Base-by-base conservation (phyloP, 495 filamentous ascomycete genomes). In the Mycothermus thermophilus region DNA sequence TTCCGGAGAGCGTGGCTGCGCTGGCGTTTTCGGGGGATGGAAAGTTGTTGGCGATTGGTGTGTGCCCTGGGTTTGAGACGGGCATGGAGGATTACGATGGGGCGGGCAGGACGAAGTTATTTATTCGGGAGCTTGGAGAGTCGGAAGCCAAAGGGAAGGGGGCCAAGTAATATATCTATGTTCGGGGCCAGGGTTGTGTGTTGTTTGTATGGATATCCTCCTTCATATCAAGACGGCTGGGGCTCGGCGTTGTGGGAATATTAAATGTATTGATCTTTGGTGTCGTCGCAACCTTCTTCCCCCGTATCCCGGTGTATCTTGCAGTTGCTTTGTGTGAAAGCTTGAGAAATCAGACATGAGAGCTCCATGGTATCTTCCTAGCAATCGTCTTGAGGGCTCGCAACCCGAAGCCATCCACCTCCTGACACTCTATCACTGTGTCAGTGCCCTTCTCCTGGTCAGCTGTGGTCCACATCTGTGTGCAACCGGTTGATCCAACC, bases 31-130 rank as follows among this genome's bases (percentile, higher is more conserved):
- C 74, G 30, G 58, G 59, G 8, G 77, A 93, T 50, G 90, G 90
- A 9, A 81, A 75, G 52, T 81, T 79, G 40, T 59, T 97, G 22
- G 90, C 83, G 14, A 69, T 95, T 35, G 90, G 69, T 11, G 70
- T 83, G 20, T 90, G 84, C 48, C 85, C 84, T 0, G 85, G 88
- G 1, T 95, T 94, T 52, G 90, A 95, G 64, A 82, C 87, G 44
- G 88, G 84, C 1, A 79, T 79, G 58, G 80, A 90, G 31, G 77
- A 83, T 13, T 75, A 78, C 38, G 64, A 42, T 40, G 67, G 77
- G 11, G 75, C 77, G 41, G 83, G 85, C 0, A 60, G 64, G 16
- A 74, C 86, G 2, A 79, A 76, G 57, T 68, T 97, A 17, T 79
- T 79, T 47, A 66, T 97, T 3, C 64, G 87, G 40, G 83, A 88